Base-by-base conservation (phyloP, 2,329 filamentous ascomycete species). In the Verticillium zaregamsianum region DNA sequence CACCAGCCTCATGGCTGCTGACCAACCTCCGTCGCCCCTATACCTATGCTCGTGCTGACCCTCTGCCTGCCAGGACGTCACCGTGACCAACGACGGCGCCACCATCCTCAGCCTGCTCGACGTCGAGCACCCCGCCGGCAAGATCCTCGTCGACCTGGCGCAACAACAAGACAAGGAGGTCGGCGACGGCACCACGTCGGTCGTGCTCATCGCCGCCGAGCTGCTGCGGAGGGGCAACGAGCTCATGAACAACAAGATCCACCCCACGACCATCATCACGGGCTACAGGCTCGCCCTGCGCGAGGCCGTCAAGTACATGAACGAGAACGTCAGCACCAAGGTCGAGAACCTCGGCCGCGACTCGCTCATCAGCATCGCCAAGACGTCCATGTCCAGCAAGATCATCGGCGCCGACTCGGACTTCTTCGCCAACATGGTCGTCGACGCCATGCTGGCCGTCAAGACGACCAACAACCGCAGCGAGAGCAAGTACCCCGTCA, bases 131-230 rank as follows among this genome's bases (percentile, higher is more conserved):
- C 95, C 95, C 60, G 95, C 95, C 61, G 95, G 95, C 74, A 98
- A 97, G 86, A 99, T 99, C 68, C 84, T 99, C 67, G 95, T 99
- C 68, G 95, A 99, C 74, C 83, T 99, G 69, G 95, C 95, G 64
- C 94, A 99, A 69, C 95, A 99, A 79, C 95, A 99, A 80, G 95
- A 99, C 77, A 97, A 96, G 82, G 95, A 99, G 79, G 95, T 99
- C 61, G 95, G 95, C 71, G 95, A 99, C 81, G 95, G 95, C 70
- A 99, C 95, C 55, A 99, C 95, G 25, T 98, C 93, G n/a, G 95
- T 99, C 61, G 90, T 95, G 54, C 95, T 99, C 17, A 83, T 99
- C 66, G 93, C 95, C 45, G 95, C 95, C 64, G 95, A 99, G 82
- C 89, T 99, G 68, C 83, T 99, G 72, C 88, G 91, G 75, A 86